Base-by-base conservation (phyloP, 1,139 yeast species). In the Pichia norvegensis region DNA sequence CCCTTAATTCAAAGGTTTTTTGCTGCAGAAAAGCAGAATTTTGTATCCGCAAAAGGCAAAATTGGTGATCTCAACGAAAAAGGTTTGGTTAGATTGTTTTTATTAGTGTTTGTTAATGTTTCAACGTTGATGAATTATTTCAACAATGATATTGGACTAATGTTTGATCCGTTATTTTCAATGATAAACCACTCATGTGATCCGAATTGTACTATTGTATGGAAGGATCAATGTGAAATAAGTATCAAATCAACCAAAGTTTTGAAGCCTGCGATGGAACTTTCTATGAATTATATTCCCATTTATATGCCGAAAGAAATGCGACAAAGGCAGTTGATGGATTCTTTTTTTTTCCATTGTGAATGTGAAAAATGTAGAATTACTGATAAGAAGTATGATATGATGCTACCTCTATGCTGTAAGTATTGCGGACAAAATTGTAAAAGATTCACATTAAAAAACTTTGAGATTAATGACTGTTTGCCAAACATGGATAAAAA, bases 131-230 rank as follows among this genome's bases (percentile, higher is more conserved):
- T 56, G 33, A 60, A 65, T 46, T 48, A 52, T 33, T 55, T 48
- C 33, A 51, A 53, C 17, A 65, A 63, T 40, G 46, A 52, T 6
- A 55, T 64, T 37, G 75, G 75, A 0, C 44, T 58, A 10, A 57
- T 61, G 53, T 57, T 71, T 47, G 74, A 70, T 48, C 68, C 70
- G 0, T 48, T 55, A 4, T 63, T 69, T 49, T 56, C 73, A 7
- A 49, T 69, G 41, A 55, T 64, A 40, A 64, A 64, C 44, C 67
- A 64, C 49, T 62, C 65, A 4, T 64, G 67, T 48, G 50, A 52
- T 14, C 67, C 67, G 4, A 64, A 70, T 46, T 59, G 65, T 31
- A 46, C 56, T 9, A 42, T 61, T 8, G 47, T 61, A 5, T 61
- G 64, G 51, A 48, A 52, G 19, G 43, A 41, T 33, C 49, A 54